Evolutionary conservation across 345 rosid genomes (phyloP).

Genomic region (Populus euphratica): DNA sequence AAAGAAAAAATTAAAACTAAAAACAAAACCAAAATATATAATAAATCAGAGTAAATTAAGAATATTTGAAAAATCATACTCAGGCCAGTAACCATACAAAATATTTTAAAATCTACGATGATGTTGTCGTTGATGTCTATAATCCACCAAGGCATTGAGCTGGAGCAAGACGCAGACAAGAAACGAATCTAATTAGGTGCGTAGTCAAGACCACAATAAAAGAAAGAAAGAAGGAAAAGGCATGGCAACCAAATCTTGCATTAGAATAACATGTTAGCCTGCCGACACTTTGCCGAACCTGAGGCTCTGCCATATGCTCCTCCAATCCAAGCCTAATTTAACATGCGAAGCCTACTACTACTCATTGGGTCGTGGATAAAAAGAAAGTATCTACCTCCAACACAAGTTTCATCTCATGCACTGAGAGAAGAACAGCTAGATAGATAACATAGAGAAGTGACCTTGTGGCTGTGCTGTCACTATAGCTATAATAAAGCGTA

Average conservation of each 20-base stretch:
- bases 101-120: neutral
- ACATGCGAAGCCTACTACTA: neutral
- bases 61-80: too few relatives aligned
- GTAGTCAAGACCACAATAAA: constrained; percentile 1
- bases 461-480: constrained; percentile 3
- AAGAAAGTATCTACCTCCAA: neutral
- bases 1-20: too few relatives aligned
- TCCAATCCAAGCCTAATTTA: constrained; percentile 8
- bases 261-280: neutral
- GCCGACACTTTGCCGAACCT: constrained; percentile 22
- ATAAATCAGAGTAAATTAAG: too few relatives aligned
- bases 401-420: constrained; percentile 6
- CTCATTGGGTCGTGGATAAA: constrained; percentile 7
- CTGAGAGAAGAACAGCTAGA: neutral
- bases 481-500: neutral
- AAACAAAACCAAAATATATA: too few relatives aligned
- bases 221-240: neutral
- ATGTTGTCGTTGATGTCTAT: neutral
- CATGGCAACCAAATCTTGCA: neutral
- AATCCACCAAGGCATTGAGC: neutral
- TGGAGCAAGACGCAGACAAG: neutral
- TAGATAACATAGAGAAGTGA: neutral
- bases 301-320: neutral
- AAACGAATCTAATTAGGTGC: constrained; percentile 19
- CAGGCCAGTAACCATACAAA: neutral